Base-by-base conservation (phyloP, 1,284 basidiomycete genomes). In the Tetrapyrgos nigripes region DNA sequence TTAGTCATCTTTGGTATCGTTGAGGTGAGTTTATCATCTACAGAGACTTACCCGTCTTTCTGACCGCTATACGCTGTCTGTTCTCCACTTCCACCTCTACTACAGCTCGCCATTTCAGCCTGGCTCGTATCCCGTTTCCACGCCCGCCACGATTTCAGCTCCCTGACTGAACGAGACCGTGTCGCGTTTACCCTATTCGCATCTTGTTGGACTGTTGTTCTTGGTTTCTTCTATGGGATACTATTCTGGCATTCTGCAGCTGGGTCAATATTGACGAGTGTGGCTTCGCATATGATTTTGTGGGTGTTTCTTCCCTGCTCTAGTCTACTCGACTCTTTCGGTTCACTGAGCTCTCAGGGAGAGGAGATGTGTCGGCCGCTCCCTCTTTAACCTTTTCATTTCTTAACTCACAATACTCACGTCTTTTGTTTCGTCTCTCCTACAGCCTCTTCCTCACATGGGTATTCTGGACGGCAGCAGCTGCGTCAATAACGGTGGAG, bases 401-500 rank as follows among this genome's bases (percentile, higher is more conserved):
- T 33, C 31, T 33, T 33, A 14, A 8, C 8, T 27, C 29, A 35
- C 14, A 49, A 48, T 48, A 6, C 51, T 13, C 53, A 44, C 43
- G 35, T 14, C 9, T 33, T 33, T 33, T 8, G 14, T 33, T 33
- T 33, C 35, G 35, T 27, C 37, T 17, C 19, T 19, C 17, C 21
- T 26, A 33, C 61, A 91, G 86, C 70, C 68, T 89, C 60, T 68
- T 80, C 56, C 47, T 92, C 23, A 88, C 90, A 1, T 93, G 89
- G 87, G 76, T 88, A 13, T 77, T 89, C 55, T 91, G 88, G 88
- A 81, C 84, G 3, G 83, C 88, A 1, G 85, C 80, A 3, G 87
- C 89, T 3, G 86, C 87, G 2, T 82, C 86, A 19, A 82, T 92
- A 52, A 92, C 90, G 1, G 73, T 82, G 23, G 76, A 81, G 35